Percentiles rank a stretch among this genome's conserved stretches.
phyloP scores from a whole-genome alignment of 2,329 filamentous ascomycete species.

The Paraconiothyrium brasiliense region DNA sequence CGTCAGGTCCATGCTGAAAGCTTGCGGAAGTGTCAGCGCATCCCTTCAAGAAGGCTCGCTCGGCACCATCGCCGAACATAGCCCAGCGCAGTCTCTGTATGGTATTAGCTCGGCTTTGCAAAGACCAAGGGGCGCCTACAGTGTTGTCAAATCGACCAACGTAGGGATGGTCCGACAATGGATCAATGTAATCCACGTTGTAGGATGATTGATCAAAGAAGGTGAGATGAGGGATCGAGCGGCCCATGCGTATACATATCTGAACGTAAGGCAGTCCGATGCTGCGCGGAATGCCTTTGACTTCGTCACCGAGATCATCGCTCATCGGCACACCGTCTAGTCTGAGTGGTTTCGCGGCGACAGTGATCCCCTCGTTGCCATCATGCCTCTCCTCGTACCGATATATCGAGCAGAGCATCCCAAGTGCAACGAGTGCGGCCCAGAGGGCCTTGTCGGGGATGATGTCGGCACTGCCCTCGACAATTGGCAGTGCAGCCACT shows the following conservation, averaged over 20 bases:
- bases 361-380: conserved; percentile 61
- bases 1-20: conserved; percentile 38
- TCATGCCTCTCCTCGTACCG: conserved; percentile 64
- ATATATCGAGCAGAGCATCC: conserved; percentile 65
- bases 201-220: conserved; percentile 65
- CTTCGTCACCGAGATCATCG: conserved; percentile 62
- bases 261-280: conserved; percentile 64
- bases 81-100: conserved; percentile 29
- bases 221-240: conserved; percentile 63
- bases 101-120: not conserved
- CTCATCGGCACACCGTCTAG: conserved; percentile 58
- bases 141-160: conserved; percentile 40
- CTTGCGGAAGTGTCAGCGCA: conserved; percentile 37
- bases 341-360: conserved; percentile 43
- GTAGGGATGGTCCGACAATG: conserved; percentile 61
- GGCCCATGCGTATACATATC: conserved; percentile 62
- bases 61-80: conserved; percentile 38
- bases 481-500: conserved; percentile 58
- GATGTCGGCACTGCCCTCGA: conserved; percentile 60
- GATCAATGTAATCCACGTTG: conserved; percentile 62
- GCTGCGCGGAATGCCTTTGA: conserved; percentile 59
- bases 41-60: conserved; percentile 37
- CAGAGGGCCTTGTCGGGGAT: conserved; percentile 64
- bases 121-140: conserved; percentile 1
- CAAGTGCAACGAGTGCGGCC: conserved; percentile 63